Base-by-base conservation (phyloP, 2,329 filamentous ascomycete genomes). In the Domatiomyces globalis region DNA sequence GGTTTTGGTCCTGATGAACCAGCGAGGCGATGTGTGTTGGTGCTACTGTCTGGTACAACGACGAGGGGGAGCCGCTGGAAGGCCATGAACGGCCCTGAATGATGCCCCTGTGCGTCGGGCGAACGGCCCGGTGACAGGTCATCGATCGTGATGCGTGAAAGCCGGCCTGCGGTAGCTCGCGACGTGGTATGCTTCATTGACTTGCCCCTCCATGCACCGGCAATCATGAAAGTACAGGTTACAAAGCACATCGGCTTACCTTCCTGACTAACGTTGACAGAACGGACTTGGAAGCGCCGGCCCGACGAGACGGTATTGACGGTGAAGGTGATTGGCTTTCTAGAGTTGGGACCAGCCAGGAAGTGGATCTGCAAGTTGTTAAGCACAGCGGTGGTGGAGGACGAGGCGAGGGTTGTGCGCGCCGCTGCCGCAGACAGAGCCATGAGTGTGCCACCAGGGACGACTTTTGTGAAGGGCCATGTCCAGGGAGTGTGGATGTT, bases 371-470 rank as follows among this genome's bases (percentile, higher is more conserved):
- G 57, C n/a, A 60, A 46, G 39, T 52, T 55, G 48, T 59, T 56
- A 15, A 60, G 49, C 45, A 45, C 49, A 53, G 57, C 59, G 1
- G 47, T 53, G 1, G 49, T 36, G n/a, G 29, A 33, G 4, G 29
- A 39, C 33, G 33, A 39, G 1, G 57, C 51, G 9, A 59, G 54
- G 7, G 58, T 60, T 19, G 54, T 57, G 48, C 56, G 56, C 2
- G 58, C 58, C 4, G 58, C 58, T 1, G 45, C 51, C 3, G 55
- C 54, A 15, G 53, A 54, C 48, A 56, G 45, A 2, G 58, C 56
- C 58, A 60, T 60, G 49, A 60, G 56, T 9, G 56, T 20, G 4
- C 55, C 55, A 7, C 58, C 58, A 2, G 58, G 58, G 25, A 58
- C 52, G 4, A 54, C 54, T 43, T 45, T 43, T n/a, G 53, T 56